A percentile compares a stretch with the other conserved stretches of the same genome.
Conservation (phyloP, 2,329 filamentous ascomycete species). For the Colletotrichum destructivum region DNA sequence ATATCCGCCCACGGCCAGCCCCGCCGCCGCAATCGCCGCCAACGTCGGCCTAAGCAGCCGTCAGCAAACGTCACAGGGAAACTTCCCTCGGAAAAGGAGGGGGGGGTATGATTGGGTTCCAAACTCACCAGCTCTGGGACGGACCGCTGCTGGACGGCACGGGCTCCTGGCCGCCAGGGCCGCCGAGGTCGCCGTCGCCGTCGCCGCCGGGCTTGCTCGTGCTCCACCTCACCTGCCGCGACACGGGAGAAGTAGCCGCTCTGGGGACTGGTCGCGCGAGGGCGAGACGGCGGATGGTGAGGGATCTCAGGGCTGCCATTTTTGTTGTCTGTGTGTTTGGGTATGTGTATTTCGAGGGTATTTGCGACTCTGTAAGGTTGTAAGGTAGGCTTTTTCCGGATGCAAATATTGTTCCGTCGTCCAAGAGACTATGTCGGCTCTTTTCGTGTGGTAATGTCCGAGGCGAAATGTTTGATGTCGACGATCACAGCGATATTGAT, state of each 20-base stretch:
- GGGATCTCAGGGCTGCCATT: constrained; percentile 24
- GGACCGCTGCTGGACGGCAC: constrained; percentile 19
- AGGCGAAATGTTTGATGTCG: no score
- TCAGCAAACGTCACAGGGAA: background rate
- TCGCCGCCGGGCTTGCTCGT: constrained; percentile 26
- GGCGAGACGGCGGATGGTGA: background rate
- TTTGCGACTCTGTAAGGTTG: no score
- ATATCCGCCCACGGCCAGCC: constrained; percentile 22
- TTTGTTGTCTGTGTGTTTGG: background rate
- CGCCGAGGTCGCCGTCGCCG: constrained; percentile 38
- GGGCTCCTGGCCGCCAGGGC: constrained; percentile 38
- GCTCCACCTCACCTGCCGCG: constrained; percentile 17
- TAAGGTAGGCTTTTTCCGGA: background rate
- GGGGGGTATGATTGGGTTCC: no score
- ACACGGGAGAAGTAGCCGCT: background rate
- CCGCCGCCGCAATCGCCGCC: constrained; percentile 35
- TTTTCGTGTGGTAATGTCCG: background rate
- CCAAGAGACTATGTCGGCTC: no score
- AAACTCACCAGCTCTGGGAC: constrained; percentile 34
- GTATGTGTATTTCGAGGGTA: no score
- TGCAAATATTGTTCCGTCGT: background rate
- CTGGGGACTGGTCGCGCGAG: background rate
- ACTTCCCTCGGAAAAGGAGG: no score
- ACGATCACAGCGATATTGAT: background rate
- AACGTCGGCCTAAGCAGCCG: constrained; percentile 18